A percentile compares a stretch with the other conserved stretches of the same genome.
Conservation (phyloP, 2,329 filamentous ascomycete genomes). For the Hypoxylon sp. region DNA sequence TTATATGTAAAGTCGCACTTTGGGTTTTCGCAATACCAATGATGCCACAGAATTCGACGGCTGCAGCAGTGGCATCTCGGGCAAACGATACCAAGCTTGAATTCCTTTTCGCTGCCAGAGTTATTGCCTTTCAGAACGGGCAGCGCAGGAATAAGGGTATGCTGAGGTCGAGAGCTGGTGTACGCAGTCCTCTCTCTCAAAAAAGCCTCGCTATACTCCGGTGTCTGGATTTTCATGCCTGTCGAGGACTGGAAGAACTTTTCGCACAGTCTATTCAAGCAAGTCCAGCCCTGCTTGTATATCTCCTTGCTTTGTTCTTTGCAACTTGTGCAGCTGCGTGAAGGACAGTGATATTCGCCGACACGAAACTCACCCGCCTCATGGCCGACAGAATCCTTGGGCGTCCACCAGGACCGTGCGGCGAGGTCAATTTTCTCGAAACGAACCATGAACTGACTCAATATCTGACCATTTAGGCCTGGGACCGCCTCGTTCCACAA, state of each 20-base stretch:
- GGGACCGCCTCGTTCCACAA: constrained; percentile 73
- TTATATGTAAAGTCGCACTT: constrained; percentile 62
- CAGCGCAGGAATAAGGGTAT: constrained; percentile 55
- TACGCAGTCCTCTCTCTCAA: constrained; percentile 65
- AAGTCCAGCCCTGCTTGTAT: constrained; percentile 52
- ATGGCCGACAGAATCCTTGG: constrained; percentile 50
- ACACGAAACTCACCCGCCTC: constrained; percentile 49
- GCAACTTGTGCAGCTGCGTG: constrained; percentile 58
- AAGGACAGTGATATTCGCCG: constrained; percentile 48
- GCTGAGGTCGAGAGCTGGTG: constrained; percentile 52
- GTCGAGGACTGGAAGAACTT: constrained; percentile 61
- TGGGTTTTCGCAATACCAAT: constrained; percentile 70
- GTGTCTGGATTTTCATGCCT: constrained; percentile 43
- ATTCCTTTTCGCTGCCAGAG: constrained; percentile 62
- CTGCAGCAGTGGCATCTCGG: constrained; percentile 72
- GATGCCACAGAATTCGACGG: constrained; percentile 69
- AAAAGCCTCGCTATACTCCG: constrained; percentile 69
- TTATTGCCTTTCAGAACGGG: constrained; percentile 41
- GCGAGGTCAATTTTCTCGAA: constrained; percentile 72
- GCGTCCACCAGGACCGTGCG: constrained; percentile 70
- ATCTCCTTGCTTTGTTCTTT: constrained; percentile 53
- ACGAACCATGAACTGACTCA: constrained; percentile 62
- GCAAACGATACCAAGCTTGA: constrained; percentile 75
- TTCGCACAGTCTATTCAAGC: constrained; percentile 56
- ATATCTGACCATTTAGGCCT: constrained; percentile 52